Base-by-base conservation (phyloP, 192 early-diverging fungal species). In the Backusella circina region DNA sequence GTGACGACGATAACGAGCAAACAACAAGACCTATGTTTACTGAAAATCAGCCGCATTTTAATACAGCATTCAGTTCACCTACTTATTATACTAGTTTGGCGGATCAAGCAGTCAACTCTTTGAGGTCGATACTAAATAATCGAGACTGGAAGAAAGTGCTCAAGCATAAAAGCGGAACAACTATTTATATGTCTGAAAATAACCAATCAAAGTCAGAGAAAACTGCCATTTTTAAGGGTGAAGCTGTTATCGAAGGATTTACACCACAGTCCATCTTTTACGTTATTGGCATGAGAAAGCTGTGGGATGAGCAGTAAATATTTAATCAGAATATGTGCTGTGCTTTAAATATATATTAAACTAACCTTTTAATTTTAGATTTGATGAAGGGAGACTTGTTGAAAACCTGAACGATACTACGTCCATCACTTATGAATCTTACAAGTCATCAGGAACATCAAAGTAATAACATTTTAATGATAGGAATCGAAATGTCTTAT, bases 251-350 rank as follows among this genome's bases (percentile, higher is more conserved):
- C 16, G 74, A 77, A 16, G 85, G 84, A 1, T 86, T 82, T 65
- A 74, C 75, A 8, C 85, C 86, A 8, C 83, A 85, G 51, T 70
- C 85, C 5, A 77, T 88, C 15, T 88, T 88, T 74, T 81, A 84
- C 3, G 84, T 88, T 2, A 83, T 88, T 61, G 83, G 85, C 15
- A 86, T 86, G 70, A 75, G 86, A 54, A 88, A 86, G 67, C 73
- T 88, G 3, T 88, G 86, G 86, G 86, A 88, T 72, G 82, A 84
- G 64, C 71, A 68, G 82, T 83, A 77, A 74, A 47, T 75, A 7
- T 8, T 21, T 23, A 5, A 68, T 77, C 6, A 16, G 16, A 36
- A 57, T 69, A 79, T 13, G 5, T 30, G 28, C 32, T 66, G 8
- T 31, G 16, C 18, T 36, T 28, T 64, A 37, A 36, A 71, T n/a